Conservation (phyloP, 495 filamentous ascomycete genomes). For the Corynascus novoguineensis region DNA sequence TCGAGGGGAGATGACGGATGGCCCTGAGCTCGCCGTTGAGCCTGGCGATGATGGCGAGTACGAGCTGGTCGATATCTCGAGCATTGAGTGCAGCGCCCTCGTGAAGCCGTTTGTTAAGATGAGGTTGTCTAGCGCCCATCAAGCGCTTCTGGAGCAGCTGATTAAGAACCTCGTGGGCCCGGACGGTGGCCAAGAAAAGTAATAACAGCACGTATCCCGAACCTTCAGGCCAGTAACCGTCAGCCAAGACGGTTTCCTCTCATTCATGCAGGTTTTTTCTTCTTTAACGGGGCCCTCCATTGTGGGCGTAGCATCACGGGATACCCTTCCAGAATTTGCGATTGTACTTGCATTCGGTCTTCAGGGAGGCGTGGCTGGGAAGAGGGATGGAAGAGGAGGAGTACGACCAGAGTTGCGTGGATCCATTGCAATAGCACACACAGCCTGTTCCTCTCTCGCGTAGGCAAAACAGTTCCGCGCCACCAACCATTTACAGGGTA, state of each 20-base stretch:
- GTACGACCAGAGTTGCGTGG: too few species aligned
- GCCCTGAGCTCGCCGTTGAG: background rate
- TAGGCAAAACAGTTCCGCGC: background rate
- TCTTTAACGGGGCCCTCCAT: background rate
- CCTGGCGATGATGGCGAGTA: slow-evolving; percentile 25
- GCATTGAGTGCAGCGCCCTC: slow-evolving; percentile 24
- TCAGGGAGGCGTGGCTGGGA: background rate
- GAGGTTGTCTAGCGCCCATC: slow-evolving; percentile 24
- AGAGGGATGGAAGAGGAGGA: background rate
- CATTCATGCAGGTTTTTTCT: background rate
- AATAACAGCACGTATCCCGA: background rate
- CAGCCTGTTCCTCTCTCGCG: too few species aligned
- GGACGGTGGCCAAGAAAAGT: background rate
- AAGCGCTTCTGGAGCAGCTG: slow-evolving; percentile 24
- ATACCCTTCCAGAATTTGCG: background rate
- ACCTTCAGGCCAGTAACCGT: background rate
- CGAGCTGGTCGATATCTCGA: slow-evolving; percentile 32
- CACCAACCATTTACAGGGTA: slow-evolving; percentile 18
- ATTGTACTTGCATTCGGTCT: background rate
- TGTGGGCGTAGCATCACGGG: background rate
- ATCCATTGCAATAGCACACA: too few species aligned
- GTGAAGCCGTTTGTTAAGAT: slow-evolving; percentile 31
- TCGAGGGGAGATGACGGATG: slow-evolving; percentile 20
- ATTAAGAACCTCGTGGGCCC: slow-evolving; percentile 14
- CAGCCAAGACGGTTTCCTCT: background rate